These are phyloP conservation scores for Acaromyces ingoldii DNA, from an alignment of 1,284 basidiomycete species.

Conservation along the genomic window DNA sequence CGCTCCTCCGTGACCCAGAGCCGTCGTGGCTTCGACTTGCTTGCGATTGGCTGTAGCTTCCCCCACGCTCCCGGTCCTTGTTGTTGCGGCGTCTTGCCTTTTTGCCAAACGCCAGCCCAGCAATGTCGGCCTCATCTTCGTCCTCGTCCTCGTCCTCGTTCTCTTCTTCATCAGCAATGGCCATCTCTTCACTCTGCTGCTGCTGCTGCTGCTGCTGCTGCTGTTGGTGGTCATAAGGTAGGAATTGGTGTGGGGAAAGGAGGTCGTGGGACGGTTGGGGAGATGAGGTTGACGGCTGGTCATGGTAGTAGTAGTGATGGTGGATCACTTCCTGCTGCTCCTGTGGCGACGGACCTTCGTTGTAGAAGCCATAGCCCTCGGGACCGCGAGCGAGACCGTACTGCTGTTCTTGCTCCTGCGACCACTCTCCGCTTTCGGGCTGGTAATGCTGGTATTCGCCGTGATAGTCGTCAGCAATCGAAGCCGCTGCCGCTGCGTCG, in stretches of 20 bases:
- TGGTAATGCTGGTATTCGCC: not conserved
- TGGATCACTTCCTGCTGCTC: conserved; percentile 20
- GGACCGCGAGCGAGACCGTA: not conserved
- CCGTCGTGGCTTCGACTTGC: too few species aligned
- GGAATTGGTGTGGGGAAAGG: not conserved
- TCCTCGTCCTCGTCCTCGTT: conserved; percentile 10
- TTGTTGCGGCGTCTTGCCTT: conserved; percentile 12
- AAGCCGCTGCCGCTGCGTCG: too few species aligned
- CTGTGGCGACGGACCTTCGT: not conserved
- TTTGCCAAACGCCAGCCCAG: conserved; percentile 32
- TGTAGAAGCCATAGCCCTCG: conserved; percentile 4
- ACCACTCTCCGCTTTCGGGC: not conserved
- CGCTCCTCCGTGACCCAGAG: too few species aligned
- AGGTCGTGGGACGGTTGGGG: not conserved
- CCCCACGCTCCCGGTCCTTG: conserved; percentile 6
- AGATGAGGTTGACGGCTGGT: conserved; percentile 5
- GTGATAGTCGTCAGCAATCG: not conserved
- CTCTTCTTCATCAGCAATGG: not conserved
- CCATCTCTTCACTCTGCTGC: too few species aligned
- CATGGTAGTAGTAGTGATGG: conserved; percentile 42
- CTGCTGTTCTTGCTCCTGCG: not conserved
- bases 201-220: not conserved
- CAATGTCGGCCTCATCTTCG: conserved; percentile 42
- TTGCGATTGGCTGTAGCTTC: too few species aligned
- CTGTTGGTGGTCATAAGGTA: conserved; percentile 1